Evolutionary conservation across 345 rosid genomes (phyloP).

Genomic region (Linum trigynum): DNA sequence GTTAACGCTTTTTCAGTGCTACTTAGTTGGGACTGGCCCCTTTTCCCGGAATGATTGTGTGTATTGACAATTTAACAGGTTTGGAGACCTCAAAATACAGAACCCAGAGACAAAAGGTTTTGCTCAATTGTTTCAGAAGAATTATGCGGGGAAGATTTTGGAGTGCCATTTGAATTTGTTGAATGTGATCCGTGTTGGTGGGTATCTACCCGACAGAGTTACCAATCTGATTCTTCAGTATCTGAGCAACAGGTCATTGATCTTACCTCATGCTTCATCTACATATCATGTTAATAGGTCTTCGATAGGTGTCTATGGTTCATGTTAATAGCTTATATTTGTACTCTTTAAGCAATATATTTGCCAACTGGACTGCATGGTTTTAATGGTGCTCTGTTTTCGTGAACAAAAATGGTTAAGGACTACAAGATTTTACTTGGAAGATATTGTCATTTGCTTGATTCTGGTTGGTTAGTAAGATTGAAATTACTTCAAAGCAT

Average conservation of each 20-base stretch:
- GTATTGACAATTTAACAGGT: slow-evolving; percentile 36
- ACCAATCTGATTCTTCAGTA: slow-evolving; percentile 90
- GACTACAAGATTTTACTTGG: too few relatives aligned
- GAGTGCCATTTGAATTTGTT: slow-evolving; percentile 83
- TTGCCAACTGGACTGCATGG: background rate
- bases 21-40: background rate
- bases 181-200: slow-evolving; percentile 74
- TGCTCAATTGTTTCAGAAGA: slow-evolving; percentile 88
- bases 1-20: background rate
- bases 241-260: slow-evolving; percentile 75
- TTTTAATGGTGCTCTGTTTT: too few relatives aligned
- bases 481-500: too few relatives aligned
- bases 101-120: slow-evolving; percentile 77
- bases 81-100: slow-evolving; percentile 91
- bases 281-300: background rate
- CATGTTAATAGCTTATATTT: background rate
- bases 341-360: background rate
- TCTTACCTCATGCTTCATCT: background rate
- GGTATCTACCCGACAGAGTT: slow-evolving; percentile 95
- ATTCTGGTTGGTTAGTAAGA: too few relatives aligned
- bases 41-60: background rate
- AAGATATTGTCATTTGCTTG: too few relatives aligned
- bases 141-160: slow-evolving; percentile 80
- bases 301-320: background rate
- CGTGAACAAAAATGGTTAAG: too few relatives aligned